Conservation (phyloP, 805 yeast species). For the Lipomyces starkeyi region DNA sequence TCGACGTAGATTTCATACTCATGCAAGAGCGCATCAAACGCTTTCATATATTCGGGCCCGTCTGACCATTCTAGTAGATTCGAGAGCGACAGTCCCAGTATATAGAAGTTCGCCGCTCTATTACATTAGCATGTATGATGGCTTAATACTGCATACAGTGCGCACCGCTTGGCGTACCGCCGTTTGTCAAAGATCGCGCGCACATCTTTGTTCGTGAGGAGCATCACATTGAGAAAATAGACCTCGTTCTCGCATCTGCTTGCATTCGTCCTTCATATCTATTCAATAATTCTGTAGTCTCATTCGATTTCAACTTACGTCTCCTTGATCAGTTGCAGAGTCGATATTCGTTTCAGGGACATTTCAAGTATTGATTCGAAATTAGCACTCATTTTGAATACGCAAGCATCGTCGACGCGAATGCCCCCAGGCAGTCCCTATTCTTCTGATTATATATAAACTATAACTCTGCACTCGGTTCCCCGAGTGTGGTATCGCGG, state of each 20-base stretch:
- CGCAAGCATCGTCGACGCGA: background rate
- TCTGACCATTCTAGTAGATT: background rate
- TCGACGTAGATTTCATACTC: conserved; percentile 12
- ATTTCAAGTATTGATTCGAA: background rate
- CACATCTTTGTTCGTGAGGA: background rate
- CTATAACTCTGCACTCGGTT: too few species aligned
- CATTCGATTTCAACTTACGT: background rate
- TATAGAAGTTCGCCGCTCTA: conserved; percentile 9
- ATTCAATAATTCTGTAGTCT: background rate
- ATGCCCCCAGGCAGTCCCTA: too few species aligned
- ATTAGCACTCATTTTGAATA: background rate
- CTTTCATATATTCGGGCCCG: conserved; percentile 6
- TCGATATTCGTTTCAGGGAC: background rate
- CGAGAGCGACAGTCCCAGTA: conserved; percentile 12
- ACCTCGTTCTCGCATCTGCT: conserved; percentile 1
- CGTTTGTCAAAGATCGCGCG: background rate
- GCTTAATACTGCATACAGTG: background rate
- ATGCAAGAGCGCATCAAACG: conserved; percentile 3
- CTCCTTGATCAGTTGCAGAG: background rate
- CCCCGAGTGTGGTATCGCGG: too few species aligned
- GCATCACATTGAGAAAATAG: background rate
- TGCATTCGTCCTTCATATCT: background rate
- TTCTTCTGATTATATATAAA: too few species aligned
- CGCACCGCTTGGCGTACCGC: background rate
- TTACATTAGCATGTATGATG: background rate